phyloP scores from a whole-genome alignment of 495 filamentous ascomycete genomes.

The Pyrenula massariospora region DNA sequence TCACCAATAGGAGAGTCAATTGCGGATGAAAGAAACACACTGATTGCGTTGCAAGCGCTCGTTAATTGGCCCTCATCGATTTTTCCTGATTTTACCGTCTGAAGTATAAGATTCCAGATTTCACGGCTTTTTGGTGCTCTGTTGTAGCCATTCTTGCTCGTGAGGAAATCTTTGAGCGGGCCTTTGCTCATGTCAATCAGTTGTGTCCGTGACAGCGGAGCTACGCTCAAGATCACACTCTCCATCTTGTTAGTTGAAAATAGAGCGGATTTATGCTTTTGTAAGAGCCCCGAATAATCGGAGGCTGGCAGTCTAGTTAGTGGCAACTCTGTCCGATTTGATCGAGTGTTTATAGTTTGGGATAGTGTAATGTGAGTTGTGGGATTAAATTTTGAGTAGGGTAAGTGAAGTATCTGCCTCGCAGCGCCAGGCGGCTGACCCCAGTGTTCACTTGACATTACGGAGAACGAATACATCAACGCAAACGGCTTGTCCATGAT shows the following conservation, averaged over 20 bases:
- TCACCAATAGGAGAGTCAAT: constrained; percentile 18
- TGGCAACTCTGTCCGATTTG: too few species aligned
- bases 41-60: constrained; percentile 32
- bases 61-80: constrained; percentile 27
- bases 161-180: not conserved
- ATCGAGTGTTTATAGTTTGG: too few species aligned
- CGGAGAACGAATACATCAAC: too few species aligned
- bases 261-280: too few species aligned
- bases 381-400: too few species aligned
- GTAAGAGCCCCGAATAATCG: too few species aligned
- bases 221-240: not conserved
- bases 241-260: too few species aligned
- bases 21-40: constrained; percentile 35
- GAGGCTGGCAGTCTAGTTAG: too few species aligned
- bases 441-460: not conserved
- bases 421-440: not conserved
- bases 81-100: constrained; percentile 25
- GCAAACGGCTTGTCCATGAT: too few species aligned
- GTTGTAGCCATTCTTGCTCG: not conserved
- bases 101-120: constrained; percentile 24
- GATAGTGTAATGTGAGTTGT: too few species aligned
- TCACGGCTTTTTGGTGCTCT: not conserved
- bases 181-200: not conserved
- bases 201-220: not conserved
- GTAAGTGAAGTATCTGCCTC: too few species aligned